Evolutionary conservation across 495 filamentous ascomycete species (phyloP).

Genomic region (Hyaloscypha bicolor): DNA sequence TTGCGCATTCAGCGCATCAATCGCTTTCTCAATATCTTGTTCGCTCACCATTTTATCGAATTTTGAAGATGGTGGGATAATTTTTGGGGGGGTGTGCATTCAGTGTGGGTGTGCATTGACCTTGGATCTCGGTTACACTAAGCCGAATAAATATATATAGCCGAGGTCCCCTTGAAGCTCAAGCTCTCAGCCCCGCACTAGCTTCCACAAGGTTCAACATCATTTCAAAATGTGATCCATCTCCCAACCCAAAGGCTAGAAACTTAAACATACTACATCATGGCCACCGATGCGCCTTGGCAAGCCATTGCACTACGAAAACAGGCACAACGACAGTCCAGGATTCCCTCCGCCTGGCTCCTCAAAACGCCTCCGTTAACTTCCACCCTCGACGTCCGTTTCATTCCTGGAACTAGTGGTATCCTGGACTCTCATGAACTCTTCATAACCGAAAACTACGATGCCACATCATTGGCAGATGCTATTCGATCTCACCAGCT

Average conservation of each 20-base stretch:
- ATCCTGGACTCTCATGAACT: slow-evolving; percentile 45
- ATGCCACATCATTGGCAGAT: slow-evolving; percentile 46
- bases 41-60: no score
- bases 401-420: slow-evolving; percentile 22
- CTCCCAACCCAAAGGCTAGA: no score
- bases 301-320: slow-evolving; percentile 46
- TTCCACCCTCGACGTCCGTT: slow-evolving; percentile 19
- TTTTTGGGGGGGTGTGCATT: no score
- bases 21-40: no score
- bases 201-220: neutral
- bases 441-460: slow-evolving; percentile 51
- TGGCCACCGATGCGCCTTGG: slow-evolving; percentile 26
- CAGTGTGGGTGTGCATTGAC: no score
- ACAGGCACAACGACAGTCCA: slow-evolving; percentile 45
- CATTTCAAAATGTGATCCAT: no score
- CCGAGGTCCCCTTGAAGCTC: no score
- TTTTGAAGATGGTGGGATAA: no score
- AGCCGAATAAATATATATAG: no score
- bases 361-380: slow-evolving; percentile 19
- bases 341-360: slow-evolving; percentile 51
- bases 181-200: neutral
- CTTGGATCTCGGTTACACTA: no score
- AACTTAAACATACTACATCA: neutral
- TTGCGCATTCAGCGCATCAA: no score
- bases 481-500: slow-evolving; percentile 38